These are phyloP conservation scores for Perkinsus chesapeaki DNA, from an alignment of 169 alveolate species.

Conservation along the genomic window DNA sequence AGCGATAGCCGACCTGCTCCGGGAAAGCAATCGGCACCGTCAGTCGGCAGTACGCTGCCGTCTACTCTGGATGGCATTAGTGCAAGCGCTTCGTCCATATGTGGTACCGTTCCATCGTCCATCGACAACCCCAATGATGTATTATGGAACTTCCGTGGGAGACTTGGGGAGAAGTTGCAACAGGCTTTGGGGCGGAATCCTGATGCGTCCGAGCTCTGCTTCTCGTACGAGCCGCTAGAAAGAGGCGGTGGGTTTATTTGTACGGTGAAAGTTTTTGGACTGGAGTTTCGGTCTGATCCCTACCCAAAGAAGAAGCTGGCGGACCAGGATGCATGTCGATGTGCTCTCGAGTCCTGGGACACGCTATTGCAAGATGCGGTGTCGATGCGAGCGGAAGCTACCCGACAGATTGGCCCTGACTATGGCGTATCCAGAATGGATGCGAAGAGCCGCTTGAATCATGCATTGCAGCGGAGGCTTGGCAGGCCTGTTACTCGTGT, in stretches of 20 bases:
- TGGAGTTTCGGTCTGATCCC: background rate
- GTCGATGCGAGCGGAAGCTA: background rate
- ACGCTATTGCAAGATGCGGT: background rate
- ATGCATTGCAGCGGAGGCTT: background rate
- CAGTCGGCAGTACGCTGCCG: background rate
- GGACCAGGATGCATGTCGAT: background rate
- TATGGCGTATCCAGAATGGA: background rate
- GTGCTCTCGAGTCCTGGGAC: background rate
- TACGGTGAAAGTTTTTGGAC: background rate
- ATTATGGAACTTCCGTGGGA: background rate
- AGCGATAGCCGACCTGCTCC: background rate
- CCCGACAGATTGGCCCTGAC: background rate
- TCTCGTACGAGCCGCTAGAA: background rate
- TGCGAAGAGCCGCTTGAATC: background rate
- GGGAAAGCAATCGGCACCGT: background rate
- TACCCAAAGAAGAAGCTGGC: background rate
- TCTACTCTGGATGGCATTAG: background rate
- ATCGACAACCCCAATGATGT: background rate
- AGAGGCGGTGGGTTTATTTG: background rate
- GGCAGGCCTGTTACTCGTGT: background rate
- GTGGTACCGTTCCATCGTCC: no score
- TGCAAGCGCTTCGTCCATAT: background rate
- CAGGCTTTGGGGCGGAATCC: background rate
- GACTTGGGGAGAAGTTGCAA: background rate
- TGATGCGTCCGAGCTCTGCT: background rate